These are phyloP conservation scores for Saccharomycopsis hybrid DNA, from an alignment of 1,139 yeast genomes.

Conservation along the genomic window DNA sequence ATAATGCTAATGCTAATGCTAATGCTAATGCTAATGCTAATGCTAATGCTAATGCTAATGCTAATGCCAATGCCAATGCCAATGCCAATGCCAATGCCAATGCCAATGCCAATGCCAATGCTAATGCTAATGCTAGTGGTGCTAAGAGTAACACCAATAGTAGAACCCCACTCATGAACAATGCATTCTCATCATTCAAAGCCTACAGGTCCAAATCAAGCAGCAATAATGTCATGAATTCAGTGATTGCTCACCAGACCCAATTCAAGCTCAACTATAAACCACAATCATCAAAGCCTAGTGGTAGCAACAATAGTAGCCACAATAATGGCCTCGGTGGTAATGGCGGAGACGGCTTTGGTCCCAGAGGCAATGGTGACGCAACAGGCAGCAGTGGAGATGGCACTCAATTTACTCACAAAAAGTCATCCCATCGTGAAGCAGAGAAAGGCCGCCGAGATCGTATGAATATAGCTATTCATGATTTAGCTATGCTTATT, in stretches of 20 bases:
- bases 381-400: too few species aligned
- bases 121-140: too few species aligned
- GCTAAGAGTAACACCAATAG: background rate
- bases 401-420: conserved; percentile 28
- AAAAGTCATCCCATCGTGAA: conserved; percentile 78
- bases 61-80: background rate
- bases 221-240: conserved; percentile 10
- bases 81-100: background rate
- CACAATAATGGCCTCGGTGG: background rate
- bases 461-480: conserved; percentile 81
- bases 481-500: conserved; percentile 61
- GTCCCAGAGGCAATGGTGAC: background rate
- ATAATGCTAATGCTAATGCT: background rate
- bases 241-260: conserved; percentile 19
- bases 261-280: conserved; percentile 18
- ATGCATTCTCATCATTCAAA: conserved; percentile 18
- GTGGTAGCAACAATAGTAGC: background rate
- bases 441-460: conserved; percentile 97
- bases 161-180: too few species aligned
- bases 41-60: background rate
- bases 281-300: background rate
- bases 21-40: background rate
- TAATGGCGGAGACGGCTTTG: background rate
- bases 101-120: too few species aligned
- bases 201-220: conserved; percentile 17